These are phyloP conservation scores for Salix suchowensis DNA, from an alignment of 345 rosid species.

Conservation along the genomic window DNA sequence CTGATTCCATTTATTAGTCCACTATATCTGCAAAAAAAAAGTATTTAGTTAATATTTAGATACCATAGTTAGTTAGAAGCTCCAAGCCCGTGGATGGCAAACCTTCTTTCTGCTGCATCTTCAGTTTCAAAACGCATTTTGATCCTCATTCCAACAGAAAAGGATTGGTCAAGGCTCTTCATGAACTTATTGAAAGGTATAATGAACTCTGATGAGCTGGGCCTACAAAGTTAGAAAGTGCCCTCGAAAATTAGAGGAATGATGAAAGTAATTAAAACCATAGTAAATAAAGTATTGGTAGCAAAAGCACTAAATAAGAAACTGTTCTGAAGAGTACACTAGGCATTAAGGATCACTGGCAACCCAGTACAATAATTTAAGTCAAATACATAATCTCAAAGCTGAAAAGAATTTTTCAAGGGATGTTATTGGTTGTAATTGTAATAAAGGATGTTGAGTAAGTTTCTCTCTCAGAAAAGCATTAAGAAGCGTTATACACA, in stretches of 20 bases:
- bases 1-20: conserved; percentile 77
- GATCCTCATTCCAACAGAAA: conserved; percentile 82
- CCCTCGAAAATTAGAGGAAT: not conserved
- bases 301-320: not conserved
- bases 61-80: not conserved
- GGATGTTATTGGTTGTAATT: not conserved
- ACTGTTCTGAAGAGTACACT: not conserved
- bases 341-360: not conserved
- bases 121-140: conserved; percentile 80
- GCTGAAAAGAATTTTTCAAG: not conserved
- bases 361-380: not conserved
- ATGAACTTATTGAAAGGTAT: conserved; percentile 61
- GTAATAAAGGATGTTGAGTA: not conserved
- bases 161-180: conserved; percentile 64
- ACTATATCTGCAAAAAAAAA: conserved; percentile 41
- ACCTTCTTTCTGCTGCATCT: conserved; percentile 95
- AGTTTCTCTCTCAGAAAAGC: not conserved
- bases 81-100: not conserved
- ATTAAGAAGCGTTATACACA: not conserved
- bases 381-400: not conserved
- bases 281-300: not conserved
- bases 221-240: conserved; percentile 37
- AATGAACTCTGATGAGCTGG: conserved; percentile 69
- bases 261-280: not conserved
- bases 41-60: conserved; percentile 2